These are phyloP conservation scores for Jatropha curcas DNA, from an alignment of 345 rosid species.

Conservation along the genomic window DNA sequence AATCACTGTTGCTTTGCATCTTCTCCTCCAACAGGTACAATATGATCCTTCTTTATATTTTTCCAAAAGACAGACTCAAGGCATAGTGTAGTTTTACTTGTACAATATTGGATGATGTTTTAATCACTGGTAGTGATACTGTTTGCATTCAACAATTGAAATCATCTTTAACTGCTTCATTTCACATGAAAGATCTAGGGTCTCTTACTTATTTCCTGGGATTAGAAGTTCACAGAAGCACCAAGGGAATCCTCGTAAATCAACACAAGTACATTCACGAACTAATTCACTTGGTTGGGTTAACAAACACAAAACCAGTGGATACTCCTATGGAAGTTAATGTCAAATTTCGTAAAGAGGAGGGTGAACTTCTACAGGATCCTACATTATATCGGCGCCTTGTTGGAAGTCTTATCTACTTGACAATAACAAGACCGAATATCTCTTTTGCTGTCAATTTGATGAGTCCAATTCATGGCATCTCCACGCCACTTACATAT, in stretches of 20 bases:
- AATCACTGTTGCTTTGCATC: background rate
- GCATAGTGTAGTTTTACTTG: background rate
- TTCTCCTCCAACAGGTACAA: background rate
- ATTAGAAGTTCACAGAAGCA: background rate
- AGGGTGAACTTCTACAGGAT: background rate
- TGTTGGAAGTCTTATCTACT: background rate
- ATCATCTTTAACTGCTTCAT: background rate
- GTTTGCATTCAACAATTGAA: background rate
- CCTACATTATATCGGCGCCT: background rate
- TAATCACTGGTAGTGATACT: background rate
- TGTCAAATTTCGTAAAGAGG: background rate
- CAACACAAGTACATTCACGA: background rate
- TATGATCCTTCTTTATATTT: background rate
- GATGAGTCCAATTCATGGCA: too few relatives aligned
- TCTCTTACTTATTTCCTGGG: background rate
- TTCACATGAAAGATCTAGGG: conserved; percentile 1
- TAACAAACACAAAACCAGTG: background rate
- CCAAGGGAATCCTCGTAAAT: background rate
- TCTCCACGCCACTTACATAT: too few relatives aligned
- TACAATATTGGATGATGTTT: background rate
- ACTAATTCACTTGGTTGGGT: background rate
- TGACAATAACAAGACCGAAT: too few relatives aligned
- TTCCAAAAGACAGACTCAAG: background rate
- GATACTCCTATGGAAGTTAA: background rate
- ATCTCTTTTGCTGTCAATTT: too few relatives aligned